phyloP scores from a whole-genome alignment of 176 grass and related monocot genomes.

The Melocanna baccifera region DNA sequence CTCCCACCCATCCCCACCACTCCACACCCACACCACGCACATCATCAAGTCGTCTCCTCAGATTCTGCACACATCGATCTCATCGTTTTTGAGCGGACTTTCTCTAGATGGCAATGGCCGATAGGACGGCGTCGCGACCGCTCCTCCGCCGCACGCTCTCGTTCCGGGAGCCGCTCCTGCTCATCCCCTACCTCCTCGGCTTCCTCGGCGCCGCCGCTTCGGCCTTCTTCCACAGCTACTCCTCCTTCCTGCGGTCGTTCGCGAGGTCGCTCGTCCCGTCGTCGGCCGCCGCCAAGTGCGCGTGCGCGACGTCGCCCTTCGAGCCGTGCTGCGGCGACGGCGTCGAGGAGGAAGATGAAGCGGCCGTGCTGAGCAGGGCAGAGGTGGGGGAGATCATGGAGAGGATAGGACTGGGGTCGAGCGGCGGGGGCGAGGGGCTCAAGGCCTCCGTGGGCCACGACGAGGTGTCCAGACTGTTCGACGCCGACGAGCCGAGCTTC shows the following conservation, averaged over 20 bases:
- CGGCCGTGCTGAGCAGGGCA: constrained; percentile 7
- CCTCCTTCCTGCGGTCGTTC: constrained; percentile 33
- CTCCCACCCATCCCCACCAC: neutral
- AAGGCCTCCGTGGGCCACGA: constrained; percentile 9
- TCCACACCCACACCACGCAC: neutral
- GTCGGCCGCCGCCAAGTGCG: neutral
- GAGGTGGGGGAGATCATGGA: constrained; percentile 55
- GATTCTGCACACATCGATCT: neutral
- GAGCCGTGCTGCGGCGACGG: neutral
- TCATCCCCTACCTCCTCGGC: constrained; percentile 31
- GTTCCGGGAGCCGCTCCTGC: constrained; percentile 47
- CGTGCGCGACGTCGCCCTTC: neutral
- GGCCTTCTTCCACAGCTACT: constrained; percentile 26
- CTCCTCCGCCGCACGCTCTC: constrained; percentile 44
- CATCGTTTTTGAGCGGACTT: neutral
- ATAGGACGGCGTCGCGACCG: constrained; percentile 4
- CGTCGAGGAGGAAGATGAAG: neutral
- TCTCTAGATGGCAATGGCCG: constrained; percentile 11
- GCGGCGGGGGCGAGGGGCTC: constrained; percentile 8
- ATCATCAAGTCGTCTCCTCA: neutral
- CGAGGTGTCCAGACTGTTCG: constrained; percentile 53
- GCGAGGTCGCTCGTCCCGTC: constrained; percentile 16
- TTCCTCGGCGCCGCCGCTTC: constrained; percentile 26
- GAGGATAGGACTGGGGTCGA: constrained; percentile 6
- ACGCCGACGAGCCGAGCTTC: constrained; percentile 76